A percentile compares a stretch with the other conserved stretches of the same genome.
phyloP scores from a whole-genome alignment of 768 basidiomycete genomes.

The Tylopilus subfusipes region DNA sequence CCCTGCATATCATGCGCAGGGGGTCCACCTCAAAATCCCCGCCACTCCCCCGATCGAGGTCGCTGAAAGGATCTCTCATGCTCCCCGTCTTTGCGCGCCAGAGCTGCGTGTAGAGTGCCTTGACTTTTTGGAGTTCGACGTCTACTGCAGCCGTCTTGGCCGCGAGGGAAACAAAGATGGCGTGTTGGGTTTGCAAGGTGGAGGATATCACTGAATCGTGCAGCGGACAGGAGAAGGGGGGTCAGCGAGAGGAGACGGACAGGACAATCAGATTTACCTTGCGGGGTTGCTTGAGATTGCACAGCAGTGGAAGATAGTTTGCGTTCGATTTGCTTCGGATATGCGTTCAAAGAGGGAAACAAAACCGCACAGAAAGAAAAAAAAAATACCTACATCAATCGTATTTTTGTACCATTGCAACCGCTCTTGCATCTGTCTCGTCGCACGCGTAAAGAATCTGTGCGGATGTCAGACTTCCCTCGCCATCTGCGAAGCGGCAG shows the following conservation, averaged over 20 bases:
- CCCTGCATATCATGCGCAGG: slow-evolving; percentile 20
- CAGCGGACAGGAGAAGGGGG: not conserved
- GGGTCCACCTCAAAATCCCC: slow-evolving; percentile 45
- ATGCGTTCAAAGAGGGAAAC: not conserved
- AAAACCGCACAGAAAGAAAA: not conserved
- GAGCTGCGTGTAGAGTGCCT: slow-evolving; percentile 67
- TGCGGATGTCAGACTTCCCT: not conserved
- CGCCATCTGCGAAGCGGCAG: not conserved
- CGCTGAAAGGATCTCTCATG: slow-evolving; percentile 77
- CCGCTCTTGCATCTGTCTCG: slow-evolving; percentile 67
- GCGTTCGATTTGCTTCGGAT: slow-evolving; percentile 58
- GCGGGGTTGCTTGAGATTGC: slow-evolving; percentile 68
- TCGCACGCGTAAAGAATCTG: slow-evolving; percentile 72
- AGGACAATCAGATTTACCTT: slow-evolving; percentile 44
- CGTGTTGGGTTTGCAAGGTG: slow-evolving; percentile 77
- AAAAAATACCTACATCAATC: slow-evolving; percentile 54
- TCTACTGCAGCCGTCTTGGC: slow-evolving; percentile 72
- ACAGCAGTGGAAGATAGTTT: slow-evolving; percentile 66
- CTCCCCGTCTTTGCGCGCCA: slow-evolving; percentile 82
- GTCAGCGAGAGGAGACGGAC: not conserved
- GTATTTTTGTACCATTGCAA: slow-evolving; percentile 77
- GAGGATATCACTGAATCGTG: slow-evolving; percentile 56
- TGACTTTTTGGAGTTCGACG: slow-evolving; percentile 72
- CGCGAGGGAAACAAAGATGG: slow-evolving; percentile 72
- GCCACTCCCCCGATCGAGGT: slow-evolving; percentile 37